Conservation (phyloP, 768 basidiomycete genomes). For the Rubroboletus pulcherrimus region DNA sequence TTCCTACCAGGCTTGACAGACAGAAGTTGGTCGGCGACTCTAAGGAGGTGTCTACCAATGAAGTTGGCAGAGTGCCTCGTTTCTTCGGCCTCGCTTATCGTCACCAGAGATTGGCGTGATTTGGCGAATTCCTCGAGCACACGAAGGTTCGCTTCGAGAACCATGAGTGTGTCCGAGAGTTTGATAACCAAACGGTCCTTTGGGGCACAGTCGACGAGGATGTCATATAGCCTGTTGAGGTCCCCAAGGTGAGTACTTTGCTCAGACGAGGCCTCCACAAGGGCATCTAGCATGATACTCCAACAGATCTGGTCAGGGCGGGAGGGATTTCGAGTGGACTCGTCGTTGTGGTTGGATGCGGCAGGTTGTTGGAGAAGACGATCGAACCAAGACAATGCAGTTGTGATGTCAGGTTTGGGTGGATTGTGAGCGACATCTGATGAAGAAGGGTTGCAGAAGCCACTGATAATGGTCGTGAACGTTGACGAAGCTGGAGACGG, state of each 20-base stretch:
- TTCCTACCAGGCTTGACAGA: constrained; percentile 13
- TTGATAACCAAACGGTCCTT: constrained; percentile 35
- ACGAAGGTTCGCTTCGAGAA: constrained; percentile 42
- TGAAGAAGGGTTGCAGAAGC: constrained; percentile 53
- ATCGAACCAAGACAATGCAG: constrained; percentile 70
- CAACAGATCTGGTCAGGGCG: constrained; percentile 56
- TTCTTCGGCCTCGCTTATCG: constrained; percentile 1
- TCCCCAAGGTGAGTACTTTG: constrained; percentile 44
- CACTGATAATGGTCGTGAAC: constrained; percentile 58
- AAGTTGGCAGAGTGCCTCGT: constrained; percentile 23
- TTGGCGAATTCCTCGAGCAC: constrained; percentile 24
- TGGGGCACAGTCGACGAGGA: constrained; percentile 33
- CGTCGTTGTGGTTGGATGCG: constrained; percentile 35
- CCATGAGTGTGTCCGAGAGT: constrained; percentile 37
- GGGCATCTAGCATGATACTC: constrained; percentile 54
- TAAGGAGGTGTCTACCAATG: constrained; percentile 19
- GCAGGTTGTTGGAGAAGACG: constrained; percentile 48
- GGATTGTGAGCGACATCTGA: background rate
- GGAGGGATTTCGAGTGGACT: constrained; percentile 40
- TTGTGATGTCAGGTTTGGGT: constrained; percentile 45
- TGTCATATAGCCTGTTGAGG: constrained; percentile 52
- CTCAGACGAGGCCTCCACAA: constrained; percentile 36
- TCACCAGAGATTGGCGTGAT: background rate
- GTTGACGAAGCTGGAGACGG: constrained; percentile 62
- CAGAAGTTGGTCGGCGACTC: constrained; percentile 1